Percentiles rank a stretch among this genome's conserved stretches.
Conservation (phyloP, 352 stramenopile genomes). For the Lagenidium giganteum region DNA sequence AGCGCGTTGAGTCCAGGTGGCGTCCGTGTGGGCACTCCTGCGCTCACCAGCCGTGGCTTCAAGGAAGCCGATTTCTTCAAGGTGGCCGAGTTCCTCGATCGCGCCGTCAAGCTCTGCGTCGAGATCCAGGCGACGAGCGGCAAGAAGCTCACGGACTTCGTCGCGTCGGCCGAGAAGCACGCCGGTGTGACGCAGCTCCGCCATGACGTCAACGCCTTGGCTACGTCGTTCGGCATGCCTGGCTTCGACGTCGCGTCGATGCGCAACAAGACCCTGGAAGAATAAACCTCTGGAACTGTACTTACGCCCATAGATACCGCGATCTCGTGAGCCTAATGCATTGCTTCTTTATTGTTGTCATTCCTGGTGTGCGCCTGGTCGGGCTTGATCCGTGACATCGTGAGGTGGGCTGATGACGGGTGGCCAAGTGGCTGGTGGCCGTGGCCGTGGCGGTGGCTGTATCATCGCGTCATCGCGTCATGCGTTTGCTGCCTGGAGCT, state of each 20-base stretch:
- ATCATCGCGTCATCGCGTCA: too few species aligned
- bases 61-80: conserved; percentile 95
- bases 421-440: too few species aligned
- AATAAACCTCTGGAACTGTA: too few species aligned
- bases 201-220: conserved; percentile 91
- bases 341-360: too few species aligned
- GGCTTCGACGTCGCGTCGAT: conserved; percentile 91
- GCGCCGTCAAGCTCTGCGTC: conserved; percentile 91
- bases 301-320: too few species aligned
- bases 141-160: conserved; percentile 93
- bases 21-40: conserved; percentile 95
- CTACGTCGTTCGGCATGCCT: conserved; percentile 94
- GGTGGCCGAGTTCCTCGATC: conserved; percentile 95
- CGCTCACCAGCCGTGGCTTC: conserved; percentile 96
- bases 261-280: conserved; percentile 82
- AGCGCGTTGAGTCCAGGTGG: conserved; percentile 94
- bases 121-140: conserved; percentile 90
- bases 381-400: too few species aligned
- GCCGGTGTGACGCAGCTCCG: conserved; percentile 87
- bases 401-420: too few species aligned
- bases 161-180: conserved; percentile 80
- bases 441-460: too few species aligned
- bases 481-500: too few species aligned
- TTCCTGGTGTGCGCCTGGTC: too few species aligned
- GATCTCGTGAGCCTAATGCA: too few species aligned